Evolutionary conservation across 106 monocot species (phyloP), one percentile per base, ranked within the genome.

Genomic region (Hemerocallis citrina): DNA sequence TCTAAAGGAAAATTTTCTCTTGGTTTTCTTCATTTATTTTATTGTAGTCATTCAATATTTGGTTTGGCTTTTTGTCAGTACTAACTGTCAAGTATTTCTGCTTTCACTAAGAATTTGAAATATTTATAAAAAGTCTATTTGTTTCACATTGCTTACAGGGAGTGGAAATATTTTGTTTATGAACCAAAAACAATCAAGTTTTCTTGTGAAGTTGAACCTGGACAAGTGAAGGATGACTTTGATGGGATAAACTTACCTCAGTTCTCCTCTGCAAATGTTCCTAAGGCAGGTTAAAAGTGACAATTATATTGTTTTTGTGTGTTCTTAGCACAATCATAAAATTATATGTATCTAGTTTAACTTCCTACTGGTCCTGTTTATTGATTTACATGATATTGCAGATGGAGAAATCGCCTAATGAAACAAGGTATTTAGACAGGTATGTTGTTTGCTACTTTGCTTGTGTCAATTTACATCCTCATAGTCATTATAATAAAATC

Each of bases 221-320:
- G 23, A 45, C 43, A 64, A 60, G 23, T 22, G 11, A 69, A 59
- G 62, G 35, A 70, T 35, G 48, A 51, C 12, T 44, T 40, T 17
- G 43, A 68, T 4, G 75, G 66, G 20, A 68, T 89, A 62, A 52
- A 25, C 21, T 59, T 85, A 35, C 73, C 85, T 46, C 85, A 73
- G 21, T 85, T 85, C 72, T 85, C 89, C 28, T 81, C 89, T 65
- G 79, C 76, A 29, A 36, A 75, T 45, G 67, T 85, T 36, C 89
- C 81, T n/a, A 59, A 81, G 70, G 79, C 73, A 61, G 10, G 33
- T 68, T 32, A 34, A 39, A 20, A 42, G 39, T 34, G 15, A 1
- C 4, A 7, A 44, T 35, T 51, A 50, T 48, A 20, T 21, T 55
- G 38, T 8, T 7, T 14, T 37, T 56, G 1, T 49, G 20, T 49